These are phyloP conservation scores for Ophiocordyceps camponoti-floridani DNA, from an alignment of 2,329 filamentous ascomycete genomes.

Conservation along the genomic window DNA sequence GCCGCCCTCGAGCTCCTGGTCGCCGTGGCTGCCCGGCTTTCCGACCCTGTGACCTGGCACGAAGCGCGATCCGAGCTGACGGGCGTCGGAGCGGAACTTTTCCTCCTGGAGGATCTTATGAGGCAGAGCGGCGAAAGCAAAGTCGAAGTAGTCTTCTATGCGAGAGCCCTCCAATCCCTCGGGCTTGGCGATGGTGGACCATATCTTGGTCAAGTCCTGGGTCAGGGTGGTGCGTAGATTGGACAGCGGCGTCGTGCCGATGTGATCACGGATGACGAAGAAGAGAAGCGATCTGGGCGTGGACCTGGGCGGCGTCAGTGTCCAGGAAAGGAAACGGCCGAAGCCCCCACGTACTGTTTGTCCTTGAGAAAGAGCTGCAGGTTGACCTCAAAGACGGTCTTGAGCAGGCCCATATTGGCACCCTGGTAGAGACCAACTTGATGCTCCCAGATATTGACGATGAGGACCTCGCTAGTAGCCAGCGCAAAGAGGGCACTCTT, in stretches of 20 bases:
- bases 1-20: conserved; percentile 59
- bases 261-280: conserved; percentile 95
- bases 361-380: conserved; percentile 93
- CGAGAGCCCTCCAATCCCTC: conserved; percentile 69
- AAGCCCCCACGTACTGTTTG: conserved; percentile 48
- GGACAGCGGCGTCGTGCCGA: conserved; percentile 75
- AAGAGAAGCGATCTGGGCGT: conserved; percentile 84
- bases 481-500: conserved; percentile 96
- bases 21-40: conserved; percentile 37
- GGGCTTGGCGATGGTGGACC: conserved; percentile 85
- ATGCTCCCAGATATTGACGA: conserved; percentile 99
- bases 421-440: conserved; percentile 96
- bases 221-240: conserved; percentile 84
- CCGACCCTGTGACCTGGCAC: conserved; percentile 59
- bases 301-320: conserved; percentile 33
- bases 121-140: conserved; percentile 85
- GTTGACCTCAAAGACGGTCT: conserved; percentile 98
- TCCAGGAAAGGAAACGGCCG: not conserved
- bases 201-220: conserved; percentile 81
- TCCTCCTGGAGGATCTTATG: conserved; percentile 95
- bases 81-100: conserved; percentile 67
- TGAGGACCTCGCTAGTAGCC: conserved; percentile 91
- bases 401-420: conserved; percentile 94
- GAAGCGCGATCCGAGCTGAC: conserved; percentile 66
- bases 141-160: conserved; percentile 97